phyloP scores from a whole-genome alignment of 768 basidiomycete species.

The Chlorophyllum brunneum region DNA sequence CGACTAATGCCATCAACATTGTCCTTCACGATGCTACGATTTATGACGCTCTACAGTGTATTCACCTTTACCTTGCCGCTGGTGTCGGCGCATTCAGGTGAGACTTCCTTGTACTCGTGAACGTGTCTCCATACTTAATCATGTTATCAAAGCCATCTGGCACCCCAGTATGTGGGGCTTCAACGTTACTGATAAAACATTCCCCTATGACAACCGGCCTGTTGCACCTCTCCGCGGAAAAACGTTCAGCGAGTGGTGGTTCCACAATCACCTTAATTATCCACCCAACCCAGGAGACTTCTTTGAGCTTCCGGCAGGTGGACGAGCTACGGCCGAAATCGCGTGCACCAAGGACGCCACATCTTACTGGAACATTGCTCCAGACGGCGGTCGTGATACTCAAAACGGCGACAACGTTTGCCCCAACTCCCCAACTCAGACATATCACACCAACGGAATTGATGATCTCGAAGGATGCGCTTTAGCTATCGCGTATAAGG shows the following conservation, averaged over 20 bases:
- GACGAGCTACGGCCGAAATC: constrained; percentile 49
- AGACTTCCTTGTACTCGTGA: background rate
- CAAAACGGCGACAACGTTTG: constrained; percentile 47
- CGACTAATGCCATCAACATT: background rate
- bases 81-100: constrained; percentile 9
- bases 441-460: constrained; percentile 54
- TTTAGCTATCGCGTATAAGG: constrained; percentile 76
- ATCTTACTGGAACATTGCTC: constrained; percentile 41
- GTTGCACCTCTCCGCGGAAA: constrained; percentile 37
- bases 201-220: constrained; percentile 62
- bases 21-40: background rate
- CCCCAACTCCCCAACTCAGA: constrained; percentile 36
- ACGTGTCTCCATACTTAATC: background rate
- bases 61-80: background rate
- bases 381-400: constrained; percentile 50
- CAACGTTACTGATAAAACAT: constrained; percentile 56
- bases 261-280: constrained; percentile 54
- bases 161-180: constrained; percentile 64
- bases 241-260: constrained; percentile 62
- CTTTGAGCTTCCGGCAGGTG: constrained; percentile 58
- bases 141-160: constrained; percentile 36
- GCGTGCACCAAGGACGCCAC: constrained; percentile 61
- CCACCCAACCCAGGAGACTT: constrained; percentile 56
- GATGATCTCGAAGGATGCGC: constrained; percentile 60
- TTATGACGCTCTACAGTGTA: background rate